Evolutionary conservation across 805 yeast genomes (phyloP).

Genomic region (Saturnispora sanitii): DNA sequence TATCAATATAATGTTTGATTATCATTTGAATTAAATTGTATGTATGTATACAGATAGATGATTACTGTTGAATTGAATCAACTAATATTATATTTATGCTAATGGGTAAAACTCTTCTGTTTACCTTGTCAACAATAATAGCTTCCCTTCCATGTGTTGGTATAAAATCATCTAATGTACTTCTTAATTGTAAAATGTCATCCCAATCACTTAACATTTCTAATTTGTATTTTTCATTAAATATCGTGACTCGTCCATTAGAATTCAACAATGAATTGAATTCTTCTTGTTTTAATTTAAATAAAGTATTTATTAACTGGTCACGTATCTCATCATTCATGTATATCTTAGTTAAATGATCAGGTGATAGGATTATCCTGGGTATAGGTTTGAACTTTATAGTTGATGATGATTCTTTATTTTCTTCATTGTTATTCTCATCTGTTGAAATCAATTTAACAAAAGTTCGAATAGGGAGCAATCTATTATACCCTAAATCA

Average conservation of each 20-base stretch:
- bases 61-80: too few relatives aligned
- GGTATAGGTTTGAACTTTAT: conserved; percentile 8
- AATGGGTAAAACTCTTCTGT: not conserved
- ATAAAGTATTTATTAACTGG: conserved; percentile 14
- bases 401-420: not conserved
- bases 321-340: conserved; percentile 12
- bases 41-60: too few relatives aligned
- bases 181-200: not conserved
- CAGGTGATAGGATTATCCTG: conserved; percentile 19
- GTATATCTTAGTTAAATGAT: conserved; percentile 18
- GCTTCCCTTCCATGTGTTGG: too few relatives aligned
- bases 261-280: conserved; percentile 9
- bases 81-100: too few relatives aligned
- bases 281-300: conserved; percentile 18
- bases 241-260: not conserved
- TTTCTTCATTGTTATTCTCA: not conserved
- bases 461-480: conserved; percentile 20
- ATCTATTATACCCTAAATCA: not conserved
- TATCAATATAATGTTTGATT: too few relatives aligned
- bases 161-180: not conserved
- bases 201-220: not conserved
- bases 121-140: not conserved
- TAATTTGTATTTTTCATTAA: too few relatives aligned
- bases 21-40: too few relatives aligned
- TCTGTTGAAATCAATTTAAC: conserved; percentile 13